A percentile compares a stretch with the other conserved stretches of the same genome.
Conservation (phyloP, 164 flowering plant genomes). For the Pachysandra terminalis region DNA sequence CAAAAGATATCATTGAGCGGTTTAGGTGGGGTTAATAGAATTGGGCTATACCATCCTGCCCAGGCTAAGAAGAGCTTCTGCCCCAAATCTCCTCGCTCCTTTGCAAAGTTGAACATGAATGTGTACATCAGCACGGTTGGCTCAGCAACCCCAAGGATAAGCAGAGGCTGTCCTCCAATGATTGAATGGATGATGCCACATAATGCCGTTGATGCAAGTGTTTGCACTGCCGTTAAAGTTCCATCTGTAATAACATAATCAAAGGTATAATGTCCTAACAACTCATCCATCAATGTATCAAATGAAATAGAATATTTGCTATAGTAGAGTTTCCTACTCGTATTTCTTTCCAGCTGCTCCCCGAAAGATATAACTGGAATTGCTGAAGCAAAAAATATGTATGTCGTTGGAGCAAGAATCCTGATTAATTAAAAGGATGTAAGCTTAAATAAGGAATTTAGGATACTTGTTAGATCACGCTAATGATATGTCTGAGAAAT, state of each 20-base stretch:
- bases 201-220: slow-evolving; percentile 89
- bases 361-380: slow-evolving; percentile 98
- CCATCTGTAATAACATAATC: slow-evolving; percentile 63
- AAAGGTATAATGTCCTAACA: not conserved
- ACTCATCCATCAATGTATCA: not conserved
- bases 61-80: slow-evolving; percentile 78
- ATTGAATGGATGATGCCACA: slow-evolving; percentile 95
- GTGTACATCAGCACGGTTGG: slow-evolving; percentile 98
- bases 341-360: slow-evolving; percentile 85
- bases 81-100: slow-evolving; percentile 81
- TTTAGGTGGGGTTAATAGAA: not conserved
- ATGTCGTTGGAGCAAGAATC: slow-evolving; percentile 95
- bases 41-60: slow-evolving; percentile 77
- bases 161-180: slow-evolving; percentile 96
- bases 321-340: slow-evolving; percentile 39
- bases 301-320: slow-evolving; percentile 7
- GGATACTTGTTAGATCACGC: too few species aligned
- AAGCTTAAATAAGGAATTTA: not conserved
- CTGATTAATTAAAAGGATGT: slow-evolving; percentile 28
- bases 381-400: slow-evolving; percentile 97
- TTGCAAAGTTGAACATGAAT: slow-evolving; percentile 87
- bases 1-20: not conserved
- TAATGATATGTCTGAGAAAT: not conserved
- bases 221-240: slow-evolving; percentile 84
- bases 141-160: slow-evolving; percentile 98